Percentiles rank a stretch among this genome's conserved stretches.
Evolutionary conservation across 139 green algal species (phyloP).

Genomic region (Chlamydomonas incerta): DNA sequence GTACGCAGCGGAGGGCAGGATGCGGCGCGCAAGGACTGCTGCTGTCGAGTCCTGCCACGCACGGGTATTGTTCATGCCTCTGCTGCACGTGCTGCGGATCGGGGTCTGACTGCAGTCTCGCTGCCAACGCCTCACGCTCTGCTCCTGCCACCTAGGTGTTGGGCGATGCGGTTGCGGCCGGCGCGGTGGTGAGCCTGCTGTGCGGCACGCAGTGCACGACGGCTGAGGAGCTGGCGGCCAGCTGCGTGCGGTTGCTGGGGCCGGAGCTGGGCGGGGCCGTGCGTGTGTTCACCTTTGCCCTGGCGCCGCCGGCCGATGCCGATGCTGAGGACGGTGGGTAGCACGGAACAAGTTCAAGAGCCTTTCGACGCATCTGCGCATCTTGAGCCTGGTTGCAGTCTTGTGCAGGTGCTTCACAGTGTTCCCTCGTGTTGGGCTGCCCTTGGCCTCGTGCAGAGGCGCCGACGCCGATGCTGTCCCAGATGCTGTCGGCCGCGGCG

Average conservation of each 20-base stretch:
- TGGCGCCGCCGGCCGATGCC: background rate
- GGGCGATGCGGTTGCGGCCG: background rate
- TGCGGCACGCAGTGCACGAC: constrained; percentile 17
- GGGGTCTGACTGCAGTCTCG: too few species aligned
- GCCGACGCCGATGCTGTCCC: background rate
- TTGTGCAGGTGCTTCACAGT: too few species aligned
- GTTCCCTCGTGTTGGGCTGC: too few species aligned
- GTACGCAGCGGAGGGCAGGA: background rate
- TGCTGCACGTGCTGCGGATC: too few species aligned
- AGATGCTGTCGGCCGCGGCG: constrained; percentile 30
- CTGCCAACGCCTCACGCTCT: too few species aligned
- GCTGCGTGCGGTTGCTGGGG: constrained; percentile 21
- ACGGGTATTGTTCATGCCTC: too few species aligned
- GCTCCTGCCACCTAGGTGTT: constrained; percentile 29
- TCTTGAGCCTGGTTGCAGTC: too few species aligned
- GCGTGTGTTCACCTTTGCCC: constrained; percentile 27
- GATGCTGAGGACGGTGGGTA: background rate
- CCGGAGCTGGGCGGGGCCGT: background rate
- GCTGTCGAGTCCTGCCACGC: too few species aligned
- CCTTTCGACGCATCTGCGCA: too few species aligned
- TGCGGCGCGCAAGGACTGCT: background rate
- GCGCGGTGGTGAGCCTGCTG: constrained; percentile 9
- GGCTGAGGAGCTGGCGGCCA: constrained; percentile 12
- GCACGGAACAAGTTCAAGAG: too few species aligned
- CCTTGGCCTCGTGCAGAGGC: too few species aligned